Base-by-base conservation (phyloP, 306 rosid genomes). In the Sophora flavescens region DNA sequence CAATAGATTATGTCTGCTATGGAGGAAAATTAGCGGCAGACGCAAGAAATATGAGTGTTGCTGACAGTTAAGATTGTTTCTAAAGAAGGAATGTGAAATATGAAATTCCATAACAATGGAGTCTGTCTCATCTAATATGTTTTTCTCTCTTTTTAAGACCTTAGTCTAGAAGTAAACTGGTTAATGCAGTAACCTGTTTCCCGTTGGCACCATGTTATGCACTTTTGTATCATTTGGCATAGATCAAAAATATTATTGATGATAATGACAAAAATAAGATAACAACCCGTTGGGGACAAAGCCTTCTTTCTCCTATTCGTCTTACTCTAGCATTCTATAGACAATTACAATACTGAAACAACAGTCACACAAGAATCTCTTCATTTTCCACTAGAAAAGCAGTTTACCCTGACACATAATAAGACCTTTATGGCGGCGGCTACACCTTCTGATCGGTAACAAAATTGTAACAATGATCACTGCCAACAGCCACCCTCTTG, bases 391-490 rank as follows among this genome's bases (percentile, higher is more conserved):
- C 82, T 68, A 14, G 54, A 51, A 72, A 80, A 61, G 6, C 47
- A 60, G 44, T 59, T 59, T 35, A 42, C 36, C 72, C 65, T 56
- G 3, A 61, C 38, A 67, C 51, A 57, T 13, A 54, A 14, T n/a
- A 51, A 75, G 68, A 76, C 8, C 52, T 59, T 73, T 18, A 30
- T 52, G 45, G 56, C 5, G 36, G 41, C 28, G 74, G 28, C 61
- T 41, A 10, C 60, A 14, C 50, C 70, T 65, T 78, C 16, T 53
- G 63, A n/a, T 8, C 17, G 58, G 64, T 79, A 45, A 79, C 85
- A 80, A 78, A 60, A 80, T 18, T 76, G 81, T 53, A 61, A 68
- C 59, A 48, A 11, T 47, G 68, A 65, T 66, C 57, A 82, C 28
- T 72, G 59, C 30, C 64, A 51, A 33, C 33, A 58, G 45, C 52